Base-by-base conservation (phyloP, 805 yeast species). In the Zygosaccharomyces lentus region DNA sequence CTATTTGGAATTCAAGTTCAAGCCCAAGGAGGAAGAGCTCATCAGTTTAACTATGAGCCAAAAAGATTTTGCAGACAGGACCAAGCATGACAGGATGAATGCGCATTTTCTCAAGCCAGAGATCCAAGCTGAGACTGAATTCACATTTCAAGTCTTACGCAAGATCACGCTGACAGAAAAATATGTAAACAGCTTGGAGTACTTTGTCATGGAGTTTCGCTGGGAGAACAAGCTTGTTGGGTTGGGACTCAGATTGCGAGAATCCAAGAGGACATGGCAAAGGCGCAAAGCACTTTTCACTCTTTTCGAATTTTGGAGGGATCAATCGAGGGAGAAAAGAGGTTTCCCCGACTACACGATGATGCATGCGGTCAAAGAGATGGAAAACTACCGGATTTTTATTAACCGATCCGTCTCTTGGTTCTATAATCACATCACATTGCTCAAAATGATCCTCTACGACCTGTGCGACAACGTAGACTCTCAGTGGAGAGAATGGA, bases 401-500 rank as follows among this genome's bases (percentile, higher is more conserved):
- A 62, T 65, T 31, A 62, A 61, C 42, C 51, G 67, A 45, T 65
- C 69, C 1, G 69, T 65, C 2, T 65, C 69, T 2, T 65, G 69
- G 69, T 65, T 65, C 34, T 65, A 65, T 44, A 65, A 65, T 46
- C 69, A 65, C 47, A 64, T 65, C 21, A 65, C 69, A 0, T 45
- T 65, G 29, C 53, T 65, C 23, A 65, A 64, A 46, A 64, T 65
- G 66, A 62, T 64, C 19, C 48, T 65, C 12, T 65, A 59, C 44
- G 69, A 65, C 48, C 50, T 65, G 17, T 63, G 67, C 51, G 66
- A 62, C 39, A 61, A 62, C 37, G 52, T 57, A 1, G 57, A 54
- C n/a, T 54, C 64, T 6, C 65, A 62, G 30, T 64, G 69, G 68
- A 58, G 69, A 45, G 68, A 64, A 37, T 65, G 69, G 69, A 65